These are phyloP conservation scores for Suhomyces taliae DNA, from an alignment of 1,139 yeast genomes.

Conservation along the genomic window DNA sequence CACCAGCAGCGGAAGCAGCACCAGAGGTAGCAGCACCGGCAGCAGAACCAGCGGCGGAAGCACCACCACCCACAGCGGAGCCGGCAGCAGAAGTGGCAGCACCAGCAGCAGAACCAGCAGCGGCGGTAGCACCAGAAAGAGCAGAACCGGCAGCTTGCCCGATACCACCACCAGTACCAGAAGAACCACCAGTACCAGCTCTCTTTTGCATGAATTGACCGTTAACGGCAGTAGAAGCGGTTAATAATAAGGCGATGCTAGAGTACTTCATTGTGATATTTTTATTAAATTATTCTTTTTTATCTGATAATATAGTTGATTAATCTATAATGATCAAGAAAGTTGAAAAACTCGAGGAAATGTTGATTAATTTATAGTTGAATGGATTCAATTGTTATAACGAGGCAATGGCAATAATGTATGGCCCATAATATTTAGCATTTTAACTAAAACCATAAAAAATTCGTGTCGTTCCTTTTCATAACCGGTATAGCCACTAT, in stretches of 20 bases:
- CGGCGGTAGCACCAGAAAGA: slow-evolving; percentile 26
- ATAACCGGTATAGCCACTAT: slow-evolving; percentile 12
- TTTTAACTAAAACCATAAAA: too few relatives aligned
- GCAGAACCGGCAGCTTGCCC: slow-evolving; percentile 49
- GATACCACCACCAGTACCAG: slow-evolving; percentile 42
- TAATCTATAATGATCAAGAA: slow-evolving; percentile 1
- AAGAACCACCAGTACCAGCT: slow-evolving; percentile 20
- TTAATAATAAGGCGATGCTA: slow-evolving; percentile 14
- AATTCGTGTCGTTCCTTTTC: background rate
- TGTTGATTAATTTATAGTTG: slow-evolving; percentile 5
- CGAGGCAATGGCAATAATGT: background rate
- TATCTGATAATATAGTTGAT: background rate
- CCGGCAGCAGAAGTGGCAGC: slow-evolving; percentile 29
- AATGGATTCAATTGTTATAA: background rate
- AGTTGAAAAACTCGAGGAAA: background rate
- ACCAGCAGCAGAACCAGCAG: slow-evolving; percentile 15
- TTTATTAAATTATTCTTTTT: background rate
- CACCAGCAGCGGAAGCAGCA: slow-evolving; percentile 31
- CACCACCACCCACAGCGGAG: slow-evolving; percentile 10
- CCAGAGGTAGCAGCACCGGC: slow-evolving; percentile 43
- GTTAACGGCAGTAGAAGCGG: slow-evolving; percentile 15
- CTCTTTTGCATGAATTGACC: slow-evolving; percentile 11
- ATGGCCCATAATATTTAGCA: background rate
- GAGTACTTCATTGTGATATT: slow-evolving; percentile 16
- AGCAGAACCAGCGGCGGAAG: slow-evolving; percentile 9